A percentile compares a stretch with the other conserved stretches of the same genome.
Evolutionary conservation across 2,329 filamentous ascomycete genomes (phyloP).

Genomic region (Volutella citrinella): DNA sequence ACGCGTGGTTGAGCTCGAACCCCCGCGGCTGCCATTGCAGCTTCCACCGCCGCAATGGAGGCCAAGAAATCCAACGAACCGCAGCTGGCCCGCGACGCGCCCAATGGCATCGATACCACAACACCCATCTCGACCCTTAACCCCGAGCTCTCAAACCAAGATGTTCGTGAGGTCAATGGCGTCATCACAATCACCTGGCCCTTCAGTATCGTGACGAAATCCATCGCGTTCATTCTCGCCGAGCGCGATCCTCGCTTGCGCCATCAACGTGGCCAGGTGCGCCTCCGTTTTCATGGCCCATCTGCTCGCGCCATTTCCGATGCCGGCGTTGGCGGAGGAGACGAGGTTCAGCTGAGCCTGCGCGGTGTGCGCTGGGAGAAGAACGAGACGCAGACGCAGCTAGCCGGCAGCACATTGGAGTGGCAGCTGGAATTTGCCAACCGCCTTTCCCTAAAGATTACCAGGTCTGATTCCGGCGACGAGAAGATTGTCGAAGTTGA

Average conservation of each 20-base stretch:
- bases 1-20: too few relatives aligned
- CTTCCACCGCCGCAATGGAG: slow-evolving; percentile 9
- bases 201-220: slow-evolving; percentile 73
- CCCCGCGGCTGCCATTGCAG: slow-evolving; percentile 14
- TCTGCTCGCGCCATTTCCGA: slow-evolving; percentile 68
- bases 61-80: too few relatives aligned
- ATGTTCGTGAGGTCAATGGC: slow-evolving; percentile 56
- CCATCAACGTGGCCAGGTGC: slow-evolving; percentile 73
- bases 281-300: slow-evolving; percentile 69
- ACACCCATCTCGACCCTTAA: slow-evolving; percentile 56
- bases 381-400: slow-evolving; percentile 44
- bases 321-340: slow-evolving; percentile 71
- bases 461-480: slow-evolving; percentile 43
- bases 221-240: slow-evolving; percentile 75
- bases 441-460: slow-evolving; percentile 44
- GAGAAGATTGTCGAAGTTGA: slow-evolving; percentile 53
- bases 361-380: slow-evolving; percentile 65
- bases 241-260: slow-evolving; percentile 83
- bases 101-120: slow-evolving; percentile 28
- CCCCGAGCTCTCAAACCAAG: slow-evolving; percentile 42
- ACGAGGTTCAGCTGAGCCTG: slow-evolving; percentile 68
- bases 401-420: slow-evolving; percentile 50
- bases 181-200: slow-evolving; percentile 88
- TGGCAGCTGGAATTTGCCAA: slow-evolving; percentile 58
- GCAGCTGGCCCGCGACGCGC: too few relatives aligned